These are phyloP conservation scores for Colletotrichum caudatum DNA, from an alignment of 2,329 filamentous ascomycete genomes.

Conservation along the genomic window DNA sequence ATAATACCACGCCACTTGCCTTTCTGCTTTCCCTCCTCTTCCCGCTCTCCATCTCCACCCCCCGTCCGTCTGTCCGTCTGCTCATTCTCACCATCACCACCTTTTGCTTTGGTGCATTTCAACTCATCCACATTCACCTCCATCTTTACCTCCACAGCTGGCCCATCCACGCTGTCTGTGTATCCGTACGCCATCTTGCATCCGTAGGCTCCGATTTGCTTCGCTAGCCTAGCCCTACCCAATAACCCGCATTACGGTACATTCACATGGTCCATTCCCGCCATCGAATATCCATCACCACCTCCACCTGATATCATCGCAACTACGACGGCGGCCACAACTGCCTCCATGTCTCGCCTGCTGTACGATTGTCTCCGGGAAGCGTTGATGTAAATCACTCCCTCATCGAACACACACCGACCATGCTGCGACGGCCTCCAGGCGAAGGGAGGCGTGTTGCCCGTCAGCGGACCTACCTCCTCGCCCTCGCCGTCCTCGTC, in stretches of 20 bases:
- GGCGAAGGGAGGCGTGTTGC: slow-evolving; percentile 66
- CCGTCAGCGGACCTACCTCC: slow-evolving; percentile 60
- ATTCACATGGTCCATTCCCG: slow-evolving; percentile 35
- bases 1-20: neutral
- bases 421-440: slow-evolving; percentile 74
- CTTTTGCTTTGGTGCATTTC: slow-evolving; percentile 3
- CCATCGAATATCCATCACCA: slow-evolving; percentile 23
- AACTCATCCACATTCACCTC: slow-evolving; percentile 7
- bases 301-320: neutral
- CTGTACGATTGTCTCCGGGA: slow-evolving; percentile 25
- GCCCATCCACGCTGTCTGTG: neutral
- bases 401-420: slow-evolving; percentile 15
- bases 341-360: slow-evolving; percentile 42
- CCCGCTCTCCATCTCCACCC: slow-evolving; percentile 8
- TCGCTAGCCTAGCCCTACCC: slow-evolving; percentile 37
- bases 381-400: slow-evolving; percentile 41
- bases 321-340: slow-evolving; percentile 4
- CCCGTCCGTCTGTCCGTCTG: slow-evolving; percentile 8
- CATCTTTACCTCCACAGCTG: slow-evolving; percentile 13
- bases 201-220: slow-evolving; percentile 37
- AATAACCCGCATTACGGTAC: neutral
- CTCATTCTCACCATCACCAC: slow-evolving; percentile 10
- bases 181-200: neutral
- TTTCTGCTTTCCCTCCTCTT: slow-evolving; percentile 18
- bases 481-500: slow-evolving; percentile 70